Base-by-base conservation (phyloP, 2,329 filamentous ascomycete species). In the Trichophyton schoenleinii region DNA sequence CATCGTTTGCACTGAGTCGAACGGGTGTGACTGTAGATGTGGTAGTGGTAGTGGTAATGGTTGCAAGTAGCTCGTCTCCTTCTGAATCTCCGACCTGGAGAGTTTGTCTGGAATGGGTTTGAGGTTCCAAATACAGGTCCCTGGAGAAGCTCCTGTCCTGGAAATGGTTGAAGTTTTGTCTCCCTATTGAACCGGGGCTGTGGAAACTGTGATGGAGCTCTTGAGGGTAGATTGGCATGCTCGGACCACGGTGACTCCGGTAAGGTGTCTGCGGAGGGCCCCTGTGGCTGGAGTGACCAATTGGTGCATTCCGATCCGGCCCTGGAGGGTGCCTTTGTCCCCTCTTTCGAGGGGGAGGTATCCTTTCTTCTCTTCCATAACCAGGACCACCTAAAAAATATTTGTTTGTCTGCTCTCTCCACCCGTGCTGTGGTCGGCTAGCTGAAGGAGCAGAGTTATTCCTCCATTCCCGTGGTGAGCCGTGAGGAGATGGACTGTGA, bases 1-100 rank as follows among this genome's bases (percentile, higher is more conserved):
- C n/a, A n/a, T 55, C 52, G 25, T 1, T 20, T 15, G 55, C 8
- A 25, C 22, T 44, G 9, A 58, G 55, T 28, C 38, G 58, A 31
- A 46, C 36, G 7, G 58, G 58, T 15, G 58, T 59, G 28, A 59
- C 44, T 9, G 44, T 60, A 31, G 59, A 53, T 13, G 59, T 55
- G 59, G 59, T 60, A 60, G 71, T 71, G 69, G 70, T 70, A 69
- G 71, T 76, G 70, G 68, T 72, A 66, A 68, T 76, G 70, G 70
- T 74, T 70, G 69, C 64, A 42, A 55, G 28, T 34, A 55, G 28
- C 25, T 36, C 52, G 25, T 34, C n/a, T 36, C 28, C 52, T 5
- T n/a, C n/a, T 55, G 28, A 36, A 6, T 5, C 2, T 20, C 52
- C 52, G 15, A 34, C 13, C 28, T 55, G 52, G 18, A 34, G 13